A percentile compares a stretch with the other conserved stretches of the same genome.
phyloP scores from a whole-genome alignment of 345 rosid genomes.

The Geranium rotundifolium region DNA sequence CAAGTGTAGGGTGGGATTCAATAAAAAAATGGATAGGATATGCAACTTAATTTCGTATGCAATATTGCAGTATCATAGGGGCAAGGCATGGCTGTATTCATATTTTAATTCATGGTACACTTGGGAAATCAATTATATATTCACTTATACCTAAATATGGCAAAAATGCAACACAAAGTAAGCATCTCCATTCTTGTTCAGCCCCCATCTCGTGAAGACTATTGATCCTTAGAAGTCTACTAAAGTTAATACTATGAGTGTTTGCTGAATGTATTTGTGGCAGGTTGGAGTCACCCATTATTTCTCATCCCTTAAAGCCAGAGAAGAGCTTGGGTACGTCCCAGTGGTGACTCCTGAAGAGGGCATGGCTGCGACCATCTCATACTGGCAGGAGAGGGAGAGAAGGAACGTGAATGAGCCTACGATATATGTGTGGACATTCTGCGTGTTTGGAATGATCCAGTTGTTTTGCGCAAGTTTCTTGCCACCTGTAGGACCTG shows the following conservation, averaged over 20 bases:
- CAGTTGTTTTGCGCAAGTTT: slow-evolving; percentile 37
- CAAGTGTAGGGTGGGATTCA: too few species aligned
- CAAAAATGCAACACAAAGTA: too few species aligned
- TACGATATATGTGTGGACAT: slow-evolving; percentile 46
- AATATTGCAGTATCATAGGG: neutral
- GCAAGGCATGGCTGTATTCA: neutral
- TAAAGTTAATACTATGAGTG: too few species aligned
- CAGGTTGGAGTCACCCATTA: slow-evolving; percentile 92
- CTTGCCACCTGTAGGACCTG: slow-evolving; percentile 63
- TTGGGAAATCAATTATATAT: neutral
- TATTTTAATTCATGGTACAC: neutral
- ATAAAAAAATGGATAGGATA: too few species aligned
- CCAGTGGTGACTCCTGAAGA: slow-evolving; percentile 70
- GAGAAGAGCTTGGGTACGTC: slow-evolving; percentile 78
- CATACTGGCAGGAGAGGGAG: slow-evolving; percentile 67
- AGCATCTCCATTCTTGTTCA: too few species aligned
- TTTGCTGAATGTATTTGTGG: slow-evolving; percentile 12
- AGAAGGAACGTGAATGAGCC: slow-evolving; percentile 61
- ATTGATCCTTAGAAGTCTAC: too few species aligned
- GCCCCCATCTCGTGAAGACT: too few species aligned
- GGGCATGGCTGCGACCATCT: slow-evolving; percentile 80
- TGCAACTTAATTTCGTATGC: neutral
- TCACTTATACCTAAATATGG: too few species aligned
- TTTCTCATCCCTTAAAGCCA: slow-evolving; percentile 81
- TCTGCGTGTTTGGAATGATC: slow-evolving; percentile 37